These are phyloP conservation scores for Pichia deserticola DNA, from an alignment of 805 yeast genomes.

Conservation along the genomic window DNA sequence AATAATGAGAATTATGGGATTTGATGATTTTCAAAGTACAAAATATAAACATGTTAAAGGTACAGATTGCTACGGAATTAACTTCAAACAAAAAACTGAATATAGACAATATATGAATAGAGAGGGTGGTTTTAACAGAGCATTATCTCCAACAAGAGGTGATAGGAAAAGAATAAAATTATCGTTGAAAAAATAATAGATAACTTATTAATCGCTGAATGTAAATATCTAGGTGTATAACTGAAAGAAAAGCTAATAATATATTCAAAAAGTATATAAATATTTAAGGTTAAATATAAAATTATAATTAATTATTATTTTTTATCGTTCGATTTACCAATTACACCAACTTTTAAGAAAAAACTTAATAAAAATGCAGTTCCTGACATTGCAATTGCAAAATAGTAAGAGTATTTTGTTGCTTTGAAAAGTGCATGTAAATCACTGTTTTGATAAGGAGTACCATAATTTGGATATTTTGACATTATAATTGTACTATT, in stretches of 20 bases:
- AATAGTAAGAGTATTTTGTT: conserved; percentile 32
- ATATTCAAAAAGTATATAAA: not conserved
- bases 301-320: not conserved
- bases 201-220: too few relatives aligned
- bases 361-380: conserved; percentile 24
- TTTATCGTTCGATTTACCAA: conserved; percentile 20
- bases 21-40: conserved; percentile 46
- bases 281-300: not conserved
- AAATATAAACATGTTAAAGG: conserved; percentile 51
- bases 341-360: conserved; percentile 31
- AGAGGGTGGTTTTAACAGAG: conserved; percentile 47
- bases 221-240: not conserved
- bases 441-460: conserved; percentile 18
- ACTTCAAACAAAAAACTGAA: conserved; percentile 31
- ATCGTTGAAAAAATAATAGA: conserved; percentile 1
- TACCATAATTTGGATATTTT: conserved; percentile 27
- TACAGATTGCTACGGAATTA: conserved; percentile 36
- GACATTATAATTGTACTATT: conserved; percentile 33
- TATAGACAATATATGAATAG: conserved; percentile 59
- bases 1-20: conserved; percentile 50
- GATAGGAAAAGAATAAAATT: conserved; percentile 8
- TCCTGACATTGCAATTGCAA: conserved; percentile 31
- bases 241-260: not conserved
- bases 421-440: conserved; percentile 24
- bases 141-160: conserved; percentile 37